Base-by-base conservation (phyloP, 495 filamentous ascomycete genomes). In the Aspergillus sclerotiicarbonarius region DNA sequence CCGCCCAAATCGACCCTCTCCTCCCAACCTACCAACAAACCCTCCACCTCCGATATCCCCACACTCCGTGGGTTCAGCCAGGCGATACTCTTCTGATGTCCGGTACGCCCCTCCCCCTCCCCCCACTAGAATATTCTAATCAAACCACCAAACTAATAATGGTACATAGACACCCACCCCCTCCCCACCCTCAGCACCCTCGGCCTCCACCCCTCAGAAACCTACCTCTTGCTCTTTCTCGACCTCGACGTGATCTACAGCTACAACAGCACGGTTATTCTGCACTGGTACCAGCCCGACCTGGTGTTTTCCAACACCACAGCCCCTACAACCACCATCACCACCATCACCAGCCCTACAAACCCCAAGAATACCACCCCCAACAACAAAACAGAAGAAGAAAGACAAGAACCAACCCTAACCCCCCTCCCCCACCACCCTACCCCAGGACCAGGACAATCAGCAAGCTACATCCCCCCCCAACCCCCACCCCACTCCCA, bases 251-350 rank as follows among this genome's bases (percentile, higher is more conserved):
- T 69, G 6, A 50, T 70, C 18, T 16, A 65, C 6, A 62, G 64
- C 15, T 60, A 55, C 5, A 71, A 55, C 6, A 49, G 51, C 4
- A 70, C 67, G 4, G 58, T 71, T 1, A 60, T 76, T 8, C 57
- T 77, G 0, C 75, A 76, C 57, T 79, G 76, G 75, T 71, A 73
- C 41, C 71, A 71, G n/a, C 49, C 68, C 3, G 49, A 67, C 43
- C 48, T 77, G 25, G 45, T 57, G 0, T 46, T 25, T 25, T 65
- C 4, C 12, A 59, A 41, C 13, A n/a, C 37, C 13, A 41, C 12
- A 12, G n/a, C n/a, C 37, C 10, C 37, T 0, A 41, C 10, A 0
- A 25, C 7, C 37, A 15, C 31, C 62, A 45, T n/a, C 58, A 49
- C 16, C 35, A 18, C 20, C 9, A 8, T 32, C 15, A 21, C 51